These are phyloP conservation scores for Candida glucosophila DNA, from an alignment of 1,139 yeast genomes.

Conservation along the genomic window DNA sequence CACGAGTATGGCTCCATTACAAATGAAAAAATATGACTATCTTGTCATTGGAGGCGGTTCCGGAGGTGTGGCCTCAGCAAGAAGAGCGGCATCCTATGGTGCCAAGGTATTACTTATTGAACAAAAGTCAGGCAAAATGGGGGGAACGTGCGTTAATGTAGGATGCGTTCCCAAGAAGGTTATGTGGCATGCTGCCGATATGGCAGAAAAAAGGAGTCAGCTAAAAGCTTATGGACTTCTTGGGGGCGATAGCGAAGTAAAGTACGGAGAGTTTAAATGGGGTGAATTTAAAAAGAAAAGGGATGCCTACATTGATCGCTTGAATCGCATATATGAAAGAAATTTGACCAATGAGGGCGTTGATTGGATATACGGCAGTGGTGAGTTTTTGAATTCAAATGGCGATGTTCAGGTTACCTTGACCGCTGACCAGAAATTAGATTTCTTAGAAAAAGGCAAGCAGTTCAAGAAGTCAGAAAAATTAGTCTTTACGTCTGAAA, in stretches of 20 bases:
- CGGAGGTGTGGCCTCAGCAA: conserved; percentile 96
- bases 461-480: conserved; percentile 38
- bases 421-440: conserved; percentile 32
- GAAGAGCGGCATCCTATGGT: conserved; percentile 93
- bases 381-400: conserved; percentile 49
- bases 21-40: conserved; percentile 64
- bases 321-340: conserved; percentile 88
- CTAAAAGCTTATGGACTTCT: conserved; percentile 77
- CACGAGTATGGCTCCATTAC: conserved; percentile 43
- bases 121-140: conserved; percentile 57
- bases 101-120: conserved; percentile 81
- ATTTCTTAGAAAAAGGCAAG: conserved; percentile 22
- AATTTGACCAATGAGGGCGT: conserved; percentile 86
- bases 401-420: conserved; percentile 73
- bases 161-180: conserved; percentile 99
- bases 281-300: conserved; percentile 68
- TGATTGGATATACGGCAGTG: conserved; percentile 82
- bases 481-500: conserved; percentile 66
- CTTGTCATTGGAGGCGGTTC: conserved; percentile 99
- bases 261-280: conserved; percentile 69
- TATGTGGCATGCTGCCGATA: conserved; percentile 95
- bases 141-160: conserved; percentile 98
- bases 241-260: conserved; percentile 44
- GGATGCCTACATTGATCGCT: conserved; percentile 79
- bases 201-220: conserved; percentile 66